These are phyloP conservation scores for Euphorbia corollata DNA, from an alignment of 441 rosid species.

Conservation along the genomic window DNA sequence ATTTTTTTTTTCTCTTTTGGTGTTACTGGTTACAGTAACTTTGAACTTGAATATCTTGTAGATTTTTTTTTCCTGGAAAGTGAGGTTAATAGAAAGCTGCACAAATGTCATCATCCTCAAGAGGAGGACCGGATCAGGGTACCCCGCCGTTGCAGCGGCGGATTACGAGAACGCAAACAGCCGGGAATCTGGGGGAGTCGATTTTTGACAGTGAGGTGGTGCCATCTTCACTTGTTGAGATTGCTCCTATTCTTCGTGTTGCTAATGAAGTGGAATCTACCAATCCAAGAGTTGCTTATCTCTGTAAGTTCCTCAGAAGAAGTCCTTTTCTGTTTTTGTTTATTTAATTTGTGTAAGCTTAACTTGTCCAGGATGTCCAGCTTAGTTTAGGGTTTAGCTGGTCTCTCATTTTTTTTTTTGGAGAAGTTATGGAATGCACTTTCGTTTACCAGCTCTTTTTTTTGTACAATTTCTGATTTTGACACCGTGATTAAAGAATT, in stretches of 20 bases:
- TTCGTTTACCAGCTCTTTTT: background rate
- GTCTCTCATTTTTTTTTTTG: background rate
- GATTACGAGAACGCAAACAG: conserved; percentile 78
- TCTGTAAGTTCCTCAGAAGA: conserved; percentile 49
- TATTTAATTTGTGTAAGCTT: background rate
- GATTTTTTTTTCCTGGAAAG: background rate
- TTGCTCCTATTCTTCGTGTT: conserved; percentile 99
- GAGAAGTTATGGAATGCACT: background rate
- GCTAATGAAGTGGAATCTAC: conserved; percentile 94
- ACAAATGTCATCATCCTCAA: conserved; percentile 47
- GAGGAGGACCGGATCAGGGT: conserved; percentile 52
- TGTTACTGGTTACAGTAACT: background rate
- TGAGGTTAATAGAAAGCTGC: background rate
- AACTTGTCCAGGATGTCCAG: background rate
- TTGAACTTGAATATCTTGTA: background rate
- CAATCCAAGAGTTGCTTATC: conserved; percentile 93
- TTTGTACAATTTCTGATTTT: background rate
- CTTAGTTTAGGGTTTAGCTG: conserved; percentile 1
- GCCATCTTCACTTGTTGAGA: conserved; percentile 85
- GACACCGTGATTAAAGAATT: background rate
- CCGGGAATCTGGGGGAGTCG: conserved; percentile 77
- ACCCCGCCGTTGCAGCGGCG: conserved; percentile 41
- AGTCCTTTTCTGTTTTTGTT: background rate
- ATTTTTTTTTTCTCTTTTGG: background rate
- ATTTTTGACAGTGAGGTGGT: conserved; percentile 94